Evolutionary conservation across 768 basidiomycete species (phyloP), one percentile per base, ranked within the genome.

Genomic region (Tylopilus plumbeoviolaceoides): DNA sequence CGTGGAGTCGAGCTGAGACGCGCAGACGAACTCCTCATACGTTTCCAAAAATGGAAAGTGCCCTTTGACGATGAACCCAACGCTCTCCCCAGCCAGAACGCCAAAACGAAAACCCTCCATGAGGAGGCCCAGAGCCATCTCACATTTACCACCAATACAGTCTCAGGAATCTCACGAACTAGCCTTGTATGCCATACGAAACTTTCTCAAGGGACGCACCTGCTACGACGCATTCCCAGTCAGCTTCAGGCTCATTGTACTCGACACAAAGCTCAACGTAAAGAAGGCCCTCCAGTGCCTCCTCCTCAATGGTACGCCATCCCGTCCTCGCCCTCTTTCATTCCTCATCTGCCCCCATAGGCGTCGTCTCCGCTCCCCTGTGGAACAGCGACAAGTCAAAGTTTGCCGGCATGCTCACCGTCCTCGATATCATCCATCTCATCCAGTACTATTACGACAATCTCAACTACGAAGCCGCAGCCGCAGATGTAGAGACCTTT

Each of bases 381-480:
- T 99, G 95, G 92, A 95, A 98, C 75, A 95, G 93, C 69, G 90
- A 93, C 58, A 83, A 82, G 55, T 95, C 91, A 5, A 83, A 78
- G 39, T 99, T 99, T 64, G 91, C 92, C 9, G 97, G 97, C 55
- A 98, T 99, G 95, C 88, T 99, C 65, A 99, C 97, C 9, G 92
- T 98, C n/a, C 82, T 93, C 52, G 97, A 99, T 70, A 94, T 99
- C 69, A 98, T 99, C 53, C 97, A 99, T 69, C 84, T 99, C 59
- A 98, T 99, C 59, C 97, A 99, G 64, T 97, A 95, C 74, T 99
- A 98, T 71, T 97, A 98, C 71, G 84, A 86, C 44, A 91, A 87
- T 12, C 74, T 80, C 2, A 85, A 89, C 30, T 85, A 85, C 35
- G 93, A 93, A 61, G 84, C 82, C 48, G 95, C 93, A 6, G 82